Conservation (phyloP, 768 basidiomycete species). For the Hygrophoropsis aurantiaca region DNA sequence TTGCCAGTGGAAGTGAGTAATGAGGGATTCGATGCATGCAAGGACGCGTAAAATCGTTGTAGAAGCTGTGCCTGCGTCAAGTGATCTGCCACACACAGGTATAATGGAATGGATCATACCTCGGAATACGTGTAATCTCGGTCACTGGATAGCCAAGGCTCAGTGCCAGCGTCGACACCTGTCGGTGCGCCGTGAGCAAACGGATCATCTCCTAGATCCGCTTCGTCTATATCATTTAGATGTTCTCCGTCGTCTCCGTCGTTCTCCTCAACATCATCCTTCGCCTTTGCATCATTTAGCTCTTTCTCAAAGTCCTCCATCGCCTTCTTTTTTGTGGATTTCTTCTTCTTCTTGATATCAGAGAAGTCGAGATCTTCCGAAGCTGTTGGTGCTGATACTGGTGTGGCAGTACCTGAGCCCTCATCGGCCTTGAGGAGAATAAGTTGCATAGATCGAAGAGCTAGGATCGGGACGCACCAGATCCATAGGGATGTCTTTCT, state of each 20-base stretch:
- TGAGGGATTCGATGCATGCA: slow-evolving; percentile 93
- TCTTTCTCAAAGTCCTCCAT: slow-evolving; percentile 96
- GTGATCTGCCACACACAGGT: background rate
- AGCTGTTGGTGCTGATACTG: slow-evolving; percentile 36
- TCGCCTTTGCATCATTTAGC: slow-evolving; percentile 69
- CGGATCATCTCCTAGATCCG: slow-evolving; percentile 86
- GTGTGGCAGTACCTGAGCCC: slow-evolving; percentile 65
- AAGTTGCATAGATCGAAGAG: slow-evolving; percentile 3
- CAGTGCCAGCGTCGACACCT: slow-evolving; percentile 71
- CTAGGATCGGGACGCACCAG: slow-evolving; percentile 47
- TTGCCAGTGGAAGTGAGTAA: slow-evolving; percentile 83
- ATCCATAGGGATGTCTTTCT: slow-evolving; percentile 86
- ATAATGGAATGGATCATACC: slow-evolving; percentile 40
- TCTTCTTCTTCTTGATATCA: slow-evolving; percentile 97
- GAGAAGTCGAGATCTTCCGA: slow-evolving; percentile 90
- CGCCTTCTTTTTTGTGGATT: slow-evolving; percentile 84
- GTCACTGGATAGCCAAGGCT: slow-evolving; percentile 90
- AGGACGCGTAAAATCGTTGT: slow-evolving; percentile 84
- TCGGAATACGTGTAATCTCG: slow-evolving; percentile 96
- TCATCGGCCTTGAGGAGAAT: slow-evolving; percentile 50
- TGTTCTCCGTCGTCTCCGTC: slow-evolving; percentile 63
- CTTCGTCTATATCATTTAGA: slow-evolving; percentile 71
- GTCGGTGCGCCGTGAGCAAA: slow-evolving; percentile 65
- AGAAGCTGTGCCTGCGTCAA: slow-evolving; percentile 64
- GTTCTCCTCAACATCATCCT: slow-evolving; percentile 57